Conservation (phyloP, 805 yeast genomes). For the Wickerhamiella sergipiensis region DNA sequence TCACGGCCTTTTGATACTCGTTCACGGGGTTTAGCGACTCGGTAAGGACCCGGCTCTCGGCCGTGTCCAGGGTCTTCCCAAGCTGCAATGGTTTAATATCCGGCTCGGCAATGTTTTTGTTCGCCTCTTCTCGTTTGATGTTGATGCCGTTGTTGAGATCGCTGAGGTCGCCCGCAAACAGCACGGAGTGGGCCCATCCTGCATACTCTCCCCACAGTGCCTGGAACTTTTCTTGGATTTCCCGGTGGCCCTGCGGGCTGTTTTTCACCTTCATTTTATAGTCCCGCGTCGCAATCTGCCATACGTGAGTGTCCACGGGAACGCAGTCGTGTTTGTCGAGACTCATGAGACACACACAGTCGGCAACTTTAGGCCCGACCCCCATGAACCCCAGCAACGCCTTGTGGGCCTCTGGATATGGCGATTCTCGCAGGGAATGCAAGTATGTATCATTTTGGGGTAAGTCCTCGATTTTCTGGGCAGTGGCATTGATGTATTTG, state of each 20-base stretch:
- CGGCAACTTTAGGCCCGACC: slow-evolving; percentile 97
- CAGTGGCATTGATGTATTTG: slow-evolving; percentile 69
- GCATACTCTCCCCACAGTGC: slow-evolving; percentile 80
- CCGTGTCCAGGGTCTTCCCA: too few relatives aligned
- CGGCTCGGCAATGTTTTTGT: too few relatives aligned
- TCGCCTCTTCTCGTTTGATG: too few relatives aligned
- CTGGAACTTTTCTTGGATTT: slow-evolving; percentile 46
- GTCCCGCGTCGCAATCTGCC: slow-evolving; percentile 74
- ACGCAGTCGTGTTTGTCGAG: slow-evolving; percentile 75
- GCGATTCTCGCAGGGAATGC: slow-evolving; percentile 32
- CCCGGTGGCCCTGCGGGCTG: slow-evolving; percentile 37
- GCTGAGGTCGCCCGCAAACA: slow-evolving; percentile 70
- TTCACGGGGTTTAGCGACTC: too few relatives aligned
- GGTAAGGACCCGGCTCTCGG: too few relatives aligned
- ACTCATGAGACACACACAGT: slow-evolving; percentile 88
- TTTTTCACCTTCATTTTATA: slow-evolving; percentile 35
- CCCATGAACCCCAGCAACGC: slow-evolving; percentile 59
- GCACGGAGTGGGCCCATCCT: slow-evolving; percentile 97
- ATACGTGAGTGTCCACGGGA: slow-evolving; percentile 93
- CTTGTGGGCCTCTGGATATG: slow-evolving; percentile 41
- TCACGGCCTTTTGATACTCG: too few relatives aligned
- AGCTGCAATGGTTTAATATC: too few relatives aligned
- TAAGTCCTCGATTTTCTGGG: slow-evolving; percentile 35
- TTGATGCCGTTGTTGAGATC: slow-evolving; percentile 61
- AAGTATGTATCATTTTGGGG: slow-evolving; percentile 24